These are phyloP conservation scores for Phytophthora pisi DNA, from an alignment of 352 stramenopile species.

Conservation along the genomic window DNA sequence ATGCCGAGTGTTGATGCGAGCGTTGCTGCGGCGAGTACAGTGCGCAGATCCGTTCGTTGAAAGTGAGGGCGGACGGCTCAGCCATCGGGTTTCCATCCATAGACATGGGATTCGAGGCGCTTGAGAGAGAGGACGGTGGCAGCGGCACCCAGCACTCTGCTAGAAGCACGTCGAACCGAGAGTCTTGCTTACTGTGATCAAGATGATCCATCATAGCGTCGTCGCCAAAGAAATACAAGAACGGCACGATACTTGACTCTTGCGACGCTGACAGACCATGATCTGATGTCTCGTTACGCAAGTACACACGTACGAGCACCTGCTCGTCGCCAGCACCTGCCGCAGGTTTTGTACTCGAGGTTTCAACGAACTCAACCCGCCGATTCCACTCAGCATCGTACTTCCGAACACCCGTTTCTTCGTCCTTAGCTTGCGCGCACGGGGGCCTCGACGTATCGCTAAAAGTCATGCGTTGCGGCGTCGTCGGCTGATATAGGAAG, in stretches of 20 bases:
- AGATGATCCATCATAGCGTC: conserved; percentile 88
- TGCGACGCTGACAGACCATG: conserved; percentile 78
- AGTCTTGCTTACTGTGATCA: conserved; percentile 87
- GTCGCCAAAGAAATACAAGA: conserved; percentile 90
- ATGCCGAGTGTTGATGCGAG: conserved; percentile 36
- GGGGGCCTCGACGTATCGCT: conserved; percentile 31
- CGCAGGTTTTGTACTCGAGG: conserved; percentile 30
- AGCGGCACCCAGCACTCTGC: conserved; percentile 83
- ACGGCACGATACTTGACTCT: conserved; percentile 85
- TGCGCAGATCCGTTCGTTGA: conserved; percentile 70
- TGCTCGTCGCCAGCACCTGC: conserved; percentile 35
- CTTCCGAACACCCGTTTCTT: conserved; percentile 35
- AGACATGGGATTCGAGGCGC: conserved; percentile 26
- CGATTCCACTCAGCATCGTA: conserved; percentile 88
- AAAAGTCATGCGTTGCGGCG: conserved; percentile 35
- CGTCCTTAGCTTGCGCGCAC: conserved; percentile 31
- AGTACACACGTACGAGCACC: conserved; percentile 77
- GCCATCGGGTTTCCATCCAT: conserved; percentile 38
- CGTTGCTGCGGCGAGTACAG: conserved; percentile 59
- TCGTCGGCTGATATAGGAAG: conserved; percentile 67
- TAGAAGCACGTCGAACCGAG: conserved; percentile 75
- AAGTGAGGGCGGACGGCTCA: conserved; percentile 38
- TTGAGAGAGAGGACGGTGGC: conserved; percentile 44
- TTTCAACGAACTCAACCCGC: conserved; percentile 79
- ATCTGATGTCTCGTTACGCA: conserved; percentile 75